Evolutionary conservation across 495 filamentous ascomycete species (phyloP).

Genomic region (Aspergillus cristatus): DNA sequence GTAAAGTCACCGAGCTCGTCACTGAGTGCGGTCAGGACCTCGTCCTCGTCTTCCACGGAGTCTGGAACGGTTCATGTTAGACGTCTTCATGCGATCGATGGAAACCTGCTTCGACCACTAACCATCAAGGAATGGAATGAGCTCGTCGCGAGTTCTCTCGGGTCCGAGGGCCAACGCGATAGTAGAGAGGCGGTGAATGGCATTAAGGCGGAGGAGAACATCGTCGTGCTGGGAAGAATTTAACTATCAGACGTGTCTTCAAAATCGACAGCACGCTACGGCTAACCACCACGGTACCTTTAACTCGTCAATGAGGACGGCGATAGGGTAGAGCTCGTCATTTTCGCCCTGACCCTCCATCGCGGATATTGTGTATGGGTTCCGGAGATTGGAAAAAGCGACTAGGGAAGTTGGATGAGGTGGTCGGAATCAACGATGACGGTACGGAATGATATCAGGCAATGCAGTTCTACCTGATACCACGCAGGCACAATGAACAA

Average conservation of each 20-base stretch:
- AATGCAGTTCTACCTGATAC: conserved; percentile 10
- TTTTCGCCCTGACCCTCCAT: conserved; percentile 71
- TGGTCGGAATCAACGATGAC: conserved; percentile 28
- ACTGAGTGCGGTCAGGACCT: conserved; percentile 92
- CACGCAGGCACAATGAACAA: conserved; percentile 20
- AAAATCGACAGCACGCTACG: neutral
- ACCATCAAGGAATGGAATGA: conserved; percentile 99
- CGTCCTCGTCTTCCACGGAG: conserved; percentile 97
- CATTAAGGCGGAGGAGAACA: conserved; percentile 93
- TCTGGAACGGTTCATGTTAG: conserved; percentile 48
- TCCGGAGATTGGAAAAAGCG: conserved; percentile 9
- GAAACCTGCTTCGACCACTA: conserved; percentile 21
- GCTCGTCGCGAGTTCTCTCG: conserved; percentile 91
- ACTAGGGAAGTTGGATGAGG: conserved; percentile 17
- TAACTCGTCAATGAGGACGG: conserved; percentile 97
- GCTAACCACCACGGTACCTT: conserved; percentile 54
- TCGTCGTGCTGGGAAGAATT: conserved; percentile 71
- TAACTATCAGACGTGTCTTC: conserved; percentile 12
- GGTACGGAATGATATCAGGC: conserved; percentile 15
- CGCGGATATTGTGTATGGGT: conserved; percentile 18
- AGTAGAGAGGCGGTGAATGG: conserved; percentile 93
- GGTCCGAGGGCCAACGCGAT: conserved; percentile 93
- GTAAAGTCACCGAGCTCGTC: conserved; percentile 94
- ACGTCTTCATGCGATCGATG: conserved; percentile 2
- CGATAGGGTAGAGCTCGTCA: conserved; percentile 98